These are phyloP conservation scores for Sabuloglossum arenarium DNA, from an alignment of 495 filamentous ascomycete genomes.

Conservation along the genomic window DNA sequence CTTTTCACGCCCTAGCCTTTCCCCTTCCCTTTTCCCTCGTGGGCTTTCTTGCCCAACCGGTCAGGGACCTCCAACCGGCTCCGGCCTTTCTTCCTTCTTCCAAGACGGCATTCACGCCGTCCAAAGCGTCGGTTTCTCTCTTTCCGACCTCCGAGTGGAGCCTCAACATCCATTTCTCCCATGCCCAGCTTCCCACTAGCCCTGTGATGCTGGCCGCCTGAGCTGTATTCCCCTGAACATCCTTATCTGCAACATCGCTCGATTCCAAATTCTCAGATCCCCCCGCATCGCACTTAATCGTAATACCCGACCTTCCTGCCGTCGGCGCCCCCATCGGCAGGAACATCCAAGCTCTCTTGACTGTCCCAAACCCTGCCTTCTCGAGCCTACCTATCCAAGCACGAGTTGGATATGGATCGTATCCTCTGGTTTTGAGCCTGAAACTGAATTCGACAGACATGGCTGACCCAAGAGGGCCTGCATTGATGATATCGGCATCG, in stretches of 20 bases:
- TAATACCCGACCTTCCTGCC: background rate
- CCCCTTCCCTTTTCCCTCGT: background rate
- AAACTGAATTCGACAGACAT: conserved; percentile 76
- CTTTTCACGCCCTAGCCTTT: no score
- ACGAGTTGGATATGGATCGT: conserved; percentile 69
- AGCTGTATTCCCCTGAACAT: conserved; percentile 40
- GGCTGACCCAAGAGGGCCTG: conserved; percentile 55
- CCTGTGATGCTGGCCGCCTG: conserved; percentile 58
- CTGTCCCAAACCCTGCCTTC: conserved; percentile 48
- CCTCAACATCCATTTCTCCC: conserved; percentile 91
- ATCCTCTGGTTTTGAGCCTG: conserved; percentile 66
- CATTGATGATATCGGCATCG: conserved; percentile 72
- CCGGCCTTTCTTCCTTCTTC: conserved; percentile 66
- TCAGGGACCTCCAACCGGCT: conserved; percentile 69
- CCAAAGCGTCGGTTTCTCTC: conserved; percentile 25
- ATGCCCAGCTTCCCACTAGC: conserved; percentile 71
- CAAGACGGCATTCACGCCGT: conserved; percentile 57
- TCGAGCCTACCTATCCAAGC: conserved; percentile 54
- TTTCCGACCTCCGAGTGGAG: conserved; percentile 60
- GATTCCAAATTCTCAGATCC: conserved; percentile 16
- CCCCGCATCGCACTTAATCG: conserved; percentile 14
- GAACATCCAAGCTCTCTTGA: conserved; percentile 78
- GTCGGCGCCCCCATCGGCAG: conserved; percentile 58
- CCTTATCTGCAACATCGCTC: conserved; percentile 40
- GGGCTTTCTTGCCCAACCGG: conserved; percentile 81